Evolutionary conservation across 176 grass and related monocot genomes (phyloP).

Genomic region (Oryza rufipogon): DNA sequence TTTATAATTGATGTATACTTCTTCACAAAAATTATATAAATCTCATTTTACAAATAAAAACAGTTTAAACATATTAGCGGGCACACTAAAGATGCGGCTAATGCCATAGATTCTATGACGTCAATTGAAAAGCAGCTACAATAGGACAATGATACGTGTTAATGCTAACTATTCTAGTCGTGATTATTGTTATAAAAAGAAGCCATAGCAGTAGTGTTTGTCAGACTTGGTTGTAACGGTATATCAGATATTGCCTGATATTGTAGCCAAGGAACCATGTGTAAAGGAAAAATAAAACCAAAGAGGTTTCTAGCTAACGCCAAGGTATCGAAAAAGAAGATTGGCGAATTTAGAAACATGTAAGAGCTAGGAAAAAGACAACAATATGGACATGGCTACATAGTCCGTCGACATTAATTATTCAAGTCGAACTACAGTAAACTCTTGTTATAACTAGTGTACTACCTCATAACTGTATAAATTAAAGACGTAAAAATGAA

Average conservation of each 20-base stretch:
- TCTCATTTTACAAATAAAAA: too few relatives aligned
- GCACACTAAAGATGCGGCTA: too few relatives aligned
- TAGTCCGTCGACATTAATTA: neutral
- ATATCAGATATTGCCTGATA: neutral
- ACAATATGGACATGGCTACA: neutral
- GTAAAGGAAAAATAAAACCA: neutral
- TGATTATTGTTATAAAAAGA: neutral
- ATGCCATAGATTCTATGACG: too few relatives aligned
- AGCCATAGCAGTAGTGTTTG: neutral
- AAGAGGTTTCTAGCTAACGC: neutral
- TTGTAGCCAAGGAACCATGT: neutral
- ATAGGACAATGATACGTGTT: too few relatives aligned
- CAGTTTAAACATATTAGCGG: too few relatives aligned
- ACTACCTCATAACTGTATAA: neutral
- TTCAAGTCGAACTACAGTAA: fast-evolving
- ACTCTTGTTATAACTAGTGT: neutral
- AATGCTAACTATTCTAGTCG: too few relatives aligned
- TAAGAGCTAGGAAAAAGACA: neutral
- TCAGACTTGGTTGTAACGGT: neutral
- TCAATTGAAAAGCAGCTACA: too few relatives aligned
- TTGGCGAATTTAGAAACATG: neutral
- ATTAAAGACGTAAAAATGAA: too few relatives aligned
- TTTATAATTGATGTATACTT: too few relatives aligned
- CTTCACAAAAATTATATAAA: too few relatives aligned
- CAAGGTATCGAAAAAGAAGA: neutral